Evolutionary conservation across 169 alveolate genomes (phyloP), one percentile per base, ranked within the genome.

Genomic region (Eimeria maxima): DNA sequence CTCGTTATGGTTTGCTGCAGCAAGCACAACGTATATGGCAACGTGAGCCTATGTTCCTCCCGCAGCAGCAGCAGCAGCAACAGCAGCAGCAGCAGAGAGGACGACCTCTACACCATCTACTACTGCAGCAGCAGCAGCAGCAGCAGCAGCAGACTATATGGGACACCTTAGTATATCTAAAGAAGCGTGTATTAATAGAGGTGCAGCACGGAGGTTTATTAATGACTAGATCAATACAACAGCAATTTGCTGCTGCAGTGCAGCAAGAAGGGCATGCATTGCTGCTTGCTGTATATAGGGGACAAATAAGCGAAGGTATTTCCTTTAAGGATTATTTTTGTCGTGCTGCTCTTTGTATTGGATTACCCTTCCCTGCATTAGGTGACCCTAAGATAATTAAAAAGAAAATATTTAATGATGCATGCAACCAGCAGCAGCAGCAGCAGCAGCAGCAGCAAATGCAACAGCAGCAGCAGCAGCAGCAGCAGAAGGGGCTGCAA

Each of bases 221-320:
- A 33, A 60, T 60, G 0, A 45, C 20, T 60, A 27, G 6, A 33
- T 38, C 3, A 29, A 38, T 80, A 60, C 89, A 80, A 18, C 33
- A 80, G 18, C 69, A 80, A 24, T 80, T 80, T 29, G 42, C 45
- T 27, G 63, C 89, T 29, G 89, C 89, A 14, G 89, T 80, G 7
- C 60, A 47, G 38, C 22, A 53, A 13, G 67, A 53, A 14, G 88
- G 80, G 7, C 99, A 99, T 4, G 99, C 99, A 33, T 95, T 98
- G 42, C 97, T 99, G 86, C 96, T 99, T 88, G 99, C 99, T 0
- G 99, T 99, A 0, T 99, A 99, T 94, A 89, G 99, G 63, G 99
- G 99, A 2, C 98, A 98, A 91, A 96, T 99, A 57, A 98, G 99
- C 27, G 99, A 99, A 98, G 99, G 99, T 14, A 98, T 99, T 24